These are phyloP conservation scores for Wakefieldia striispora DNA, from an alignment of 768 basidiomycete genomes.

Conservation along the genomic window DNA sequence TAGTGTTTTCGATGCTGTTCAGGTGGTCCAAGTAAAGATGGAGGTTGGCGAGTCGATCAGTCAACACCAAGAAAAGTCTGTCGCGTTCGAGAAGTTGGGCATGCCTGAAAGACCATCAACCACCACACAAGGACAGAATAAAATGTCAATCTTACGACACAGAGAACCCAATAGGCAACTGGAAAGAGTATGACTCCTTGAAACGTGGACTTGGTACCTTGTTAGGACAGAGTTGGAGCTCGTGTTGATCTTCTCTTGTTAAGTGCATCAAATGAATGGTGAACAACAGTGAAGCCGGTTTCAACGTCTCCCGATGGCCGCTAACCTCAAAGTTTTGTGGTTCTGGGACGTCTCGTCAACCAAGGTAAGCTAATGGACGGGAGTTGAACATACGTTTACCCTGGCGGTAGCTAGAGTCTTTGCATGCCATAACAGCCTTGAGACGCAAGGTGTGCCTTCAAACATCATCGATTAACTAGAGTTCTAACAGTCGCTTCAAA, in stretches of 20 bases:
- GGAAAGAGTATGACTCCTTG: conserved; percentile 24
- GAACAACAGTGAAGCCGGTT: conserved; percentile 20
- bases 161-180: conserved; percentile 18
- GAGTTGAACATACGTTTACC: conserved; percentile 4
- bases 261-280: conserved; percentile 30
- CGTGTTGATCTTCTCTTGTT: conserved; percentile 28
- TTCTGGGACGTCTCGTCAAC: conserved; percentile 7
- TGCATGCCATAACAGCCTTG: conserved; percentile 2
- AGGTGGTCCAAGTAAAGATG: conserved; percentile 39
- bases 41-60: conserved; percentile 32
- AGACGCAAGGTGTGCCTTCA: conserved; percentile 18
- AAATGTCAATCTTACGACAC: conserved; percentile 15
- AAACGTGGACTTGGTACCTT: conserved; percentile 25
- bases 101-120: conserved; percentile 22
- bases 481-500: neutral
- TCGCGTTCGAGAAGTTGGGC: conserved; percentile 41
- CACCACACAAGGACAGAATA: neutral
- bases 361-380: neutral
- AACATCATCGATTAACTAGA: neutral
- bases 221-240: conserved; percentile 25
- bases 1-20: conserved; percentile 32
- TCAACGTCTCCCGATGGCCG: conserved; percentile 17
- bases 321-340: conserved; percentile 14
- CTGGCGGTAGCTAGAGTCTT: neutral
- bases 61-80: conserved; percentile 41